These are phyloP conservation scores for Nothophytophthora sp. DNA, from an alignment of 352 stramenopile genomes.

Conservation along the genomic window DNA sequence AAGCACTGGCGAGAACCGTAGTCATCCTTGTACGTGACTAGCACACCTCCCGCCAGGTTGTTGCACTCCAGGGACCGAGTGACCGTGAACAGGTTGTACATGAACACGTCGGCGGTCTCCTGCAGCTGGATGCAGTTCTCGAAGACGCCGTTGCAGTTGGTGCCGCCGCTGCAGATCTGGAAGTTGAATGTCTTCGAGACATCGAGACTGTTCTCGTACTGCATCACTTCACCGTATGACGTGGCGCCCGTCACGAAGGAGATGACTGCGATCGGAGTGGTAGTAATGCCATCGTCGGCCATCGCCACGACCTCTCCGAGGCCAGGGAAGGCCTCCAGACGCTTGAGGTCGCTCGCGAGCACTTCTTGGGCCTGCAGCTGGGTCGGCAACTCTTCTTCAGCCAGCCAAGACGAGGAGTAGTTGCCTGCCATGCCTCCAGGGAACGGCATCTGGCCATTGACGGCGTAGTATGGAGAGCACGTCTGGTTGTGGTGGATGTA, in stretches of 20 bases:
- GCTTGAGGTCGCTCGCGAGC: constrained; percentile 22
- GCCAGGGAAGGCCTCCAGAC: constrained; percentile 36
- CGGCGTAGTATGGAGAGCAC: too few species aligned
- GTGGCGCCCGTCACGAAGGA: constrained; percentile 39
- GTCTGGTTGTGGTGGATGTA: too few species aligned
- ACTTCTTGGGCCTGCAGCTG: constrained; percentile 16
- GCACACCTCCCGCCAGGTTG: constrained; percentile 34
- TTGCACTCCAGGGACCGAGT: constrained; percentile 38
- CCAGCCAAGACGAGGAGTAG: too few species aligned
- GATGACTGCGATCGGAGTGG: constrained; percentile 35
- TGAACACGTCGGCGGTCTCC: constrained; percentile 47
- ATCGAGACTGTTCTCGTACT: constrained; percentile 24
- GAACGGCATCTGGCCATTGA: too few species aligned
- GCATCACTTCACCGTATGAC: constrained; percentile 33
- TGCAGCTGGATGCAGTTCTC: constrained; percentile 37
- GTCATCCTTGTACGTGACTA: constrained; percentile 44
- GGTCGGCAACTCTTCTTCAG: too few species aligned
- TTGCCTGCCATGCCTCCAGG: too few species aligned
- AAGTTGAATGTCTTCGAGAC: constrained; percentile 51
- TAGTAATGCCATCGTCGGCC: constrained; percentile 3
- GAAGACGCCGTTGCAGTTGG: constrained; percentile 19
- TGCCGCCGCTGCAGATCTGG: constrained; percentile 24
- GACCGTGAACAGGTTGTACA: constrained; percentile 66
- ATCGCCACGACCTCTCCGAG: constrained; percentile 31
- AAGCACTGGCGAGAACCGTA: constrained; percentile 48